Base-by-base conservation (phyloP, 2,329 filamentous ascomycete genomes). In the Pseudogymnoascus sp. region DNA sequence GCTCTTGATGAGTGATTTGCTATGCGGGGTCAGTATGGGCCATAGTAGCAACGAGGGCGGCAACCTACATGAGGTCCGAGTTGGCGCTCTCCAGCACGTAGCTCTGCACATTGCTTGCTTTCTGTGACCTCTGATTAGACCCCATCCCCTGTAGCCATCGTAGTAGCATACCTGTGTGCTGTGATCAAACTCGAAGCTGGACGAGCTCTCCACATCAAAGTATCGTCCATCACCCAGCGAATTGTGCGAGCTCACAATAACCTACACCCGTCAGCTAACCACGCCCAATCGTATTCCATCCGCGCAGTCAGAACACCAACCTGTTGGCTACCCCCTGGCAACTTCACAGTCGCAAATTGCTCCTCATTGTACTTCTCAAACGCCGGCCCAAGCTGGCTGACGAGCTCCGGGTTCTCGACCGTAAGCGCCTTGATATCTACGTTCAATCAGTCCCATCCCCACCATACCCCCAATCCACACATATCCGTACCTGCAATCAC, bases 351-450 rank as follows among this genome's bases (percentile, higher is more conserved):
- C 57, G 86, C 78, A 74, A 97, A 89, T 75, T 99, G 94, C 75
- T 92, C 88, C 76, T 99, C 93, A 70, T 97, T 97, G 82, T 99
- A 97, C 75, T 89, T 91, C 76, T 92, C 81, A 73, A 96, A 95
- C 0, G 94, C 91, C 0, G 91, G 89, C 6, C 81, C 83, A 60
- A 97, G 87, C 65, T 89, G 85, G 63, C 84, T 77, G 61, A 92
- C 77, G 64, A 94, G 78, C 61, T 81, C 78, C 37, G 86, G 83
- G 41, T 85, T 84, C 67, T 88, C 84, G 64, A 84, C 78, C 16
- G 91, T 91, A 43, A 99, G 81, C 58, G 85, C 81, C 75, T 96
- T 96, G 79, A 99, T 95, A 73, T 96, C 94, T 95, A 74, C 64
- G 54, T 57, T 39, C 43, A 57, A 39, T 35, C 30, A 5, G 47